These are phyloP conservation scores for Citrus maxima DNA, from an alignment of 345 rosid genomes.

Conservation along the genomic window DNA sequence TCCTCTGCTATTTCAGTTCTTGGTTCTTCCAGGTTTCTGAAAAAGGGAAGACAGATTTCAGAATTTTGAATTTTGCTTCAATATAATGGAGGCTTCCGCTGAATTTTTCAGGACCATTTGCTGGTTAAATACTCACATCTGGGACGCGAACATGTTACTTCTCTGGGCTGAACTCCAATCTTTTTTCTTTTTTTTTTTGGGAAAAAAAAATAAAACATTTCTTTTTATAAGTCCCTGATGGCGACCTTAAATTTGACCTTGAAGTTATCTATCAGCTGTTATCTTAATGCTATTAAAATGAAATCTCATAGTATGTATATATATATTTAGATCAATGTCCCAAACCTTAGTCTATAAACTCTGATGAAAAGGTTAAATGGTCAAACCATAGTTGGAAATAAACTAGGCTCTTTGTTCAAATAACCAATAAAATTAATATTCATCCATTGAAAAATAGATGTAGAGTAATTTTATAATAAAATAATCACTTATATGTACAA, in stretches of 20 bases:
- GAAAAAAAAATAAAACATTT: neutral
- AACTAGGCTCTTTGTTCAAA: neutral
- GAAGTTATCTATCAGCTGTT: conserved; percentile 28
- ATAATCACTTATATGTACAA: too few species aligned
- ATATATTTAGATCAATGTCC: neutral
- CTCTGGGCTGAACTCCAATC: conserved; percentile 7
- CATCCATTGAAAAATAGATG: too few species aligned
- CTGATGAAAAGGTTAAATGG: neutral
- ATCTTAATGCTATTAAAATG: conserved; percentile 5
- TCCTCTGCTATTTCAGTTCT: neutral
- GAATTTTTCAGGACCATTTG: neutral
- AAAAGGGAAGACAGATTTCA: neutral
- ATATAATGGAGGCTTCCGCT: neutral
- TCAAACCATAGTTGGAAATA: neutral
- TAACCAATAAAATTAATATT: too few species aligned
- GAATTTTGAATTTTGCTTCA: conserved; percentile 3
- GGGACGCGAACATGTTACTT: conserved; percentile 5
- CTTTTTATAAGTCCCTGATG: conserved; percentile 18
- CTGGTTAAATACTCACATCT: neutral
- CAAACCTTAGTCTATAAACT: neutral
- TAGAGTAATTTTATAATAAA: too few species aligned
- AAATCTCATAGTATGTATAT: neutral
- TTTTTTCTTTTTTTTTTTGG: neutral
- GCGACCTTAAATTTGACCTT: conserved; percentile 40
- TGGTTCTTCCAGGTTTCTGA: neutral